Conservation (phyloP, 2,329 filamentous ascomycete genomes). For the Colletotrichum scovillei region DNA sequence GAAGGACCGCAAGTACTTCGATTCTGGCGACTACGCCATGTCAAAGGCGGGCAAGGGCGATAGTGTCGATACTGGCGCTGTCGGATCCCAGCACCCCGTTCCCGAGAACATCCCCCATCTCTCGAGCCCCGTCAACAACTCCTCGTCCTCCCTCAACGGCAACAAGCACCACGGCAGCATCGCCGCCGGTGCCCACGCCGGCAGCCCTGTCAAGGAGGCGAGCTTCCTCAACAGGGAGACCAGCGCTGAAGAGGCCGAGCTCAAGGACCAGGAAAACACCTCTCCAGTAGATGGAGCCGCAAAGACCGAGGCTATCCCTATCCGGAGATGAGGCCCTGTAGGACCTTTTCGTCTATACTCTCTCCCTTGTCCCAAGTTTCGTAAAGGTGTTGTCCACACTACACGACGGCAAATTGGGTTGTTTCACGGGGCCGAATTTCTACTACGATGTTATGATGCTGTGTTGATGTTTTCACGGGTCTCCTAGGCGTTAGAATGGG, state of each 20-base stretch:
- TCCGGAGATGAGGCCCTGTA: conserved; percentile 62
- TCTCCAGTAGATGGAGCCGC: conserved; percentile 32
- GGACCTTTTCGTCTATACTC: conserved; percentile 15
- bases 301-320: conserved; percentile 67
- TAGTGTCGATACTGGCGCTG: conserved; percentile 90
- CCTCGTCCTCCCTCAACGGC: conserved; percentile 34
- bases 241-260: conserved; percentile 67
- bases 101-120: conserved; percentile 96
- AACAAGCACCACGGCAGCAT: conserved; percentile 36
- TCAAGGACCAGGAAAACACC: conserved; percentile 31
- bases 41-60: conserved; percentile 97
- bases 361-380: conserved; percentile 25
- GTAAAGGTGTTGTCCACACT: conserved; percentile 22
- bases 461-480: conserved; percentile 32
- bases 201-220: conserved; percentile 90
- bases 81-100: conserved; percentile 94
- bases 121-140: conserved; percentile 69
- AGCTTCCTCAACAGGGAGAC: conserved; percentile 88
- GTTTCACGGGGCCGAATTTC: conserved; percentile 24
- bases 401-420: conserved; percentile 28
- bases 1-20: conserved; percentile 99
- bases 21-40: conserved; percentile 95
- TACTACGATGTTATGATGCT: conserved; percentile 36
- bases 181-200: conserved; percentile 63
- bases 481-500: conserved; percentile 29